Evolutionary conservation across 257 asterid species (phyloP), one percentile per base, ranked within the genome.

Genomic region (Agastache rugosa): DNA sequence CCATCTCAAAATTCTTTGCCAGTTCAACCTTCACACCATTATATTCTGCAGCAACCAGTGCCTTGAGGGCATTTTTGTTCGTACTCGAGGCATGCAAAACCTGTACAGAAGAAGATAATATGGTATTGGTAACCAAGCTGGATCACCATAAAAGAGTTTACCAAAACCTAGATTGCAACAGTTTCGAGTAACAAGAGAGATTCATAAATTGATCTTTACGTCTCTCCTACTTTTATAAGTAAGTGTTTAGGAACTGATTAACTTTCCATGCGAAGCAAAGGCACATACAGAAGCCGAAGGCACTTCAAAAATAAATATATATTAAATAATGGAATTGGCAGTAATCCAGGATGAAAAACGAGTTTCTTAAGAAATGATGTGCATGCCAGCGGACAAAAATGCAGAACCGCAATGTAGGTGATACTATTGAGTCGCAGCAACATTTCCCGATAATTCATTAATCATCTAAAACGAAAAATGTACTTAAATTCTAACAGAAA

Each of bases 21-120:
- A 88, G 74, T n/a, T 91, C 90, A 45, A 91, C 69, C 54, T 86
- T 73, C 22, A 85, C 87, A 14, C 90, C 91, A 37, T 87, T 77
- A 68, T 88, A 91, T 77, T 89, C 96, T 0, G 95, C 96, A 3
- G 90, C 88, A 74, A 91, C 79, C 41, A 85, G 82, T 44, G 85
- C 77, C 83, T 91, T 91, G 5, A 75, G 62, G 51, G 83, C 87
- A 78, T 88, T 89, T 63, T 87, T 88, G 87, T 88, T 87, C 0
- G 66, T 56, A 42, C 37, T 58, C 11, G 73, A 48, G 27, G 91
- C 71, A 44, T 91, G 87, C 78, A 91, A 75, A 67, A 90, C 79
- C 97, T 91, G 78, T 11, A 54, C 27, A 66, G 45, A 62, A 60
- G 64, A 72, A 16, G 22, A 62, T 11, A 53, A 65, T n/a, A n/a